Conservation (phyloP, 2,329 filamentous ascomycete genomes). For the Phaeosphaeria sp. region DNA sequence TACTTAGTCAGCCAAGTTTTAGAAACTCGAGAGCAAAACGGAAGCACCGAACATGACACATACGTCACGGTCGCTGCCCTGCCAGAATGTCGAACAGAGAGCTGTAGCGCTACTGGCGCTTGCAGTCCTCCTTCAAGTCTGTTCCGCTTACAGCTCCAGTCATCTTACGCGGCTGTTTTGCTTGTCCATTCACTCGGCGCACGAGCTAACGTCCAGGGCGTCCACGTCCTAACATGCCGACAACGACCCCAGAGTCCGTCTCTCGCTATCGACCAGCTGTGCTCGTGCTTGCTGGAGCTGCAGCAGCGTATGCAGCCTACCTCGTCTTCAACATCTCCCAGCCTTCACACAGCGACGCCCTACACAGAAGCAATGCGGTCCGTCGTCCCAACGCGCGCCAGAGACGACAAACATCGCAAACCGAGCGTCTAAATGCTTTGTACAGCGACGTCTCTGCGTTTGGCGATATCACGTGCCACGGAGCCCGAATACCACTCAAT, state of each 20-base stretch:
- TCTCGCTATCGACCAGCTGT: constrained; percentile 55
- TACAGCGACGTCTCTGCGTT: constrained; percentile 29
- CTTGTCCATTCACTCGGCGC: background rate
- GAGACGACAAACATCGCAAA: constrained; percentile 30
- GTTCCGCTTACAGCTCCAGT: background rate
- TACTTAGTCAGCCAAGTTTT: constrained; percentile 1
- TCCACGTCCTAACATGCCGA: constrained; percentile 33
- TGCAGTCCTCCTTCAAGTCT: background rate
- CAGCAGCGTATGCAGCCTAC: constrained; percentile 65
- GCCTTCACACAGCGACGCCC: constrained; percentile 33
- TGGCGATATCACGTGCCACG: constrained; percentile 36
- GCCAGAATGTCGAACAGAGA: constrained; percentile 18
- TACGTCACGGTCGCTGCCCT: background rate
- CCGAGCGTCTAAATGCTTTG: constrained; percentile 20
- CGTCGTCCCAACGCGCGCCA: constrained; percentile 56
- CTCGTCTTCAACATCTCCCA: constrained; percentile 59
- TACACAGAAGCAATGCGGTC: constrained; percentile 73
- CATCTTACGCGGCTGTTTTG: background rate
- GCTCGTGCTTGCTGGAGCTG: constrained; percentile 63
- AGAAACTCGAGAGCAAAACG: background rate
- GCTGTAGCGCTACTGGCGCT: constrained; percentile 13
- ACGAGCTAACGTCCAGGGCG: constrained; percentile 4
- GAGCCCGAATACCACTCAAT: constrained; percentile 28
- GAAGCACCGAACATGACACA: background rate
- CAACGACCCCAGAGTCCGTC: constrained; percentile 39